Base-by-base conservation (phyloP, 352 stramenopile species). In the Phytophthora pseudosyringae region DNA sequence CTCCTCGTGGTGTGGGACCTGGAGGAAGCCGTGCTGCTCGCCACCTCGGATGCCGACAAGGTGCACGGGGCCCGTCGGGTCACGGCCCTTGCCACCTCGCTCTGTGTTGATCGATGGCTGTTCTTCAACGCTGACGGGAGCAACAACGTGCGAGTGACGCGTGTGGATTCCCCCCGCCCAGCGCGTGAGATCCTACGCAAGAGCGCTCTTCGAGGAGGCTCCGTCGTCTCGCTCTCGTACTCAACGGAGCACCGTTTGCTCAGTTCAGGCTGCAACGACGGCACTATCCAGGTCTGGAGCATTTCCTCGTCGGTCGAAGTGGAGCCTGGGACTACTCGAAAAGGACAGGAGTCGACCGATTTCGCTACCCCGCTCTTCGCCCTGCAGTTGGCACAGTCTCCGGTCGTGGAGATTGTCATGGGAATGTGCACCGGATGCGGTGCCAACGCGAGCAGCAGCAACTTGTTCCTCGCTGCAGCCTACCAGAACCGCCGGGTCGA, bases 181-280 rank as follows among this genome's bases (percentile, higher is more conserved):
- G 73, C 75, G 8, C 88, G 88, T 54, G 90, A 93, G 65, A 89
- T 95, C 31, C 73, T 81, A 3, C 83, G 86, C 35, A 93, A 93
- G 52, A 81, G 73, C 16, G 63, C 78, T 25, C 84, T 81, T 55
- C 80, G 84, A 44, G 89, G 67, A 54, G 79, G 69, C 44, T 77
- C 83, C 3, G 59, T 91, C 33, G 68, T 74, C 16, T 73, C 63
- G 8, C 63, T 95, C 8, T 70, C 84, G 26, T 95, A 89, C 63
- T 67, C 78, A 21, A 89, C 84, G 0, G 16, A 73, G 16, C 56
- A 69, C 0, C 76, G 75, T 15, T 64, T 88, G n/a, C 69, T 95
- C 10, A 81, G 63, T 8, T 90, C 73, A 2, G 86, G 86, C 5
- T 83, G 75, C 7, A 84, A 76, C 3, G 86, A 95, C 50, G 86